Base-by-base conservation (phyloP, 1,284 basidiomycete species). In the Trametes versicolor region DNA sequence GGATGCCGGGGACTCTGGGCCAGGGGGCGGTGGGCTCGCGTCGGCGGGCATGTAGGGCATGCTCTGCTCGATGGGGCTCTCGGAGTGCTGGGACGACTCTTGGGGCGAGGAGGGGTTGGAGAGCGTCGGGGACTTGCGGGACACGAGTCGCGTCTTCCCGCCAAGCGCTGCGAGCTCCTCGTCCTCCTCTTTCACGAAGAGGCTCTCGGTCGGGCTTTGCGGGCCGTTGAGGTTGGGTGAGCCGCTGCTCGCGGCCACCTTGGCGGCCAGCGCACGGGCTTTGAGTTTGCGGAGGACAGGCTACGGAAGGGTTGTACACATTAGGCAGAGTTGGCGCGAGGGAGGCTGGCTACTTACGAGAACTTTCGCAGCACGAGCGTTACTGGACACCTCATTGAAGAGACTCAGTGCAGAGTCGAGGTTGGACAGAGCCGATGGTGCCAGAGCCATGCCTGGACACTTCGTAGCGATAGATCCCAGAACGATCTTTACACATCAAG, bases 401-500 rank as follows among this genome's bases (percentile, higher is more conserved):
- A 91, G 75, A 57, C 81, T 83, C 67, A 82, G 83, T 0, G 88
- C 88, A 0, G 86, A 83, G 58, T 90, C 88, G 19, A 91, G 77
- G 71, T 89, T 85, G 3, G 85, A 84, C 32, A 89, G 75, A 1
- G 89, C 89, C 56, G 87, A 89, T 0, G 83, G 85, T 6, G 89
- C 83, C 21, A 90, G 74, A 12, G 83, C 83, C 84, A 90, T 86
- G 39, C 81, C 78, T 13, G 87, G 82, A 65, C 79, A 80, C 68
- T 89, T 89, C 29, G 85, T 82, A 3, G 88, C 86, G 60, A 91
- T 90, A 6, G 88, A 86, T 19, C 89, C 88, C 39, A 91, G 76
- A 1, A 90, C 88, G 68, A 91, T 88, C 89, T 91, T 63, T 12
- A 59, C 32, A 34, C 37, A 45, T 36, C 19, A 3, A 17, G 3